Percentiles rank a stretch among this genome's conserved stretches.
These are phyloP conservation scores for Acanthamoeba healyi DNA, from an alignment of 208 protist species.

Conservation along the genomic window DNA sequence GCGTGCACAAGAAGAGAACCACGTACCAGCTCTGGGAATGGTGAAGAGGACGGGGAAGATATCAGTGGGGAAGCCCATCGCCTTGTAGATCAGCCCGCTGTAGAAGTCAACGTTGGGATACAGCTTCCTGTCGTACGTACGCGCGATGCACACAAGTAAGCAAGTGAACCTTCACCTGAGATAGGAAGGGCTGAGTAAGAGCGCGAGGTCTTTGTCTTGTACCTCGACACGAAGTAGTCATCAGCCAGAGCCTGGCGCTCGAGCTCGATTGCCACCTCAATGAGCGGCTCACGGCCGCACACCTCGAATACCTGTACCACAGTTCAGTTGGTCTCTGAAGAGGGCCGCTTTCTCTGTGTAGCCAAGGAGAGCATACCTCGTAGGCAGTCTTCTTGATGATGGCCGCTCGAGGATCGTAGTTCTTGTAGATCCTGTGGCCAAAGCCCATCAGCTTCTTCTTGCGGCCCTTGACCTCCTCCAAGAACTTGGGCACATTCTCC, in stretches of 20 bases:
- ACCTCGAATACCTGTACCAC: conserved; percentile 79
- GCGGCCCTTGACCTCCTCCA: conserved; percentile 85
- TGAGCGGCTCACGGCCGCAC: conserved; percentile 83
- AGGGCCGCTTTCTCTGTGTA: neutral
- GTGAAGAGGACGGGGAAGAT: conserved; percentile 92
- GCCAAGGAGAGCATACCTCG: conserved; percentile 66
- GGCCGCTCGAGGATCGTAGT: conserved; percentile 91
- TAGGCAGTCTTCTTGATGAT: conserved; percentile 86
- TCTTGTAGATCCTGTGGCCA: conserved; percentile 92
- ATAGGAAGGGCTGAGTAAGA: too few species aligned
- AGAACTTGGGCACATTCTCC: conserved; percentile 84
- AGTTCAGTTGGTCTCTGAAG: neutral
- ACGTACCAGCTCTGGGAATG: conserved; percentile 86
- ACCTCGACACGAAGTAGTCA: conserved; percentile 87
- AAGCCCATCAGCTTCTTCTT: conserved; percentile 90
- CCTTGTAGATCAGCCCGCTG: conserved; percentile 87
- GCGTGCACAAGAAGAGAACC: neutral
- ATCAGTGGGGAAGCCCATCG: conserved; percentile 86
- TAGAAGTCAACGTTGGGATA: conserved; percentile 93
- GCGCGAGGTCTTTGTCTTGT: too few species aligned
- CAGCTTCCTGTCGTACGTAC: conserved; percentile 80
- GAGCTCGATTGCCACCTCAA: conserved; percentile 89
- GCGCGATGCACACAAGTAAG: neutral
- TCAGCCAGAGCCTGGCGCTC: conserved; percentile 89
- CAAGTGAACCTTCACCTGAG: too few species aligned